These are phyloP conservation scores for Calonectria henricotiae DNA, from an alignment of 2,329 filamentous ascomycete species.

Conservation along the genomic window DNA sequence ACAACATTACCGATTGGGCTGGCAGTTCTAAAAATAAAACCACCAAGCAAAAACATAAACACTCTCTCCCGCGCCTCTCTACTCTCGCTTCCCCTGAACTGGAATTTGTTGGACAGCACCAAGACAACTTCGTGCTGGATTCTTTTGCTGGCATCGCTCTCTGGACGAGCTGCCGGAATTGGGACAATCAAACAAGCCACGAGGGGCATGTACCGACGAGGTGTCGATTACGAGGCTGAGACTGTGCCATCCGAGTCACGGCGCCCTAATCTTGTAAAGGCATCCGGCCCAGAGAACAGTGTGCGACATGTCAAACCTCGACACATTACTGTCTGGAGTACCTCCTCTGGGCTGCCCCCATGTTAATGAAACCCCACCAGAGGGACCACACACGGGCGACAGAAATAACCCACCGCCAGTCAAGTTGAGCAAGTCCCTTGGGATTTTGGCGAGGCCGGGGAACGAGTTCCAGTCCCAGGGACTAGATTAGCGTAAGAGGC, in stretches of 20 bases:
- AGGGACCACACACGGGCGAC: conserved; percentile 27
- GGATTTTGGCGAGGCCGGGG: conserved; percentile 22
- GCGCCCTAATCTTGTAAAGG: background rate
- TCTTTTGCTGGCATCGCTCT: conserved; percentile 39
- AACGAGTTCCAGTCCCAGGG: conserved; percentile 33
- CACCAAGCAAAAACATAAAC: background rate
- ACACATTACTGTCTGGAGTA: conserved; percentile 3
- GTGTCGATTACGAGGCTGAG: conserved; percentile 35
- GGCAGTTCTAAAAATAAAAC: conserved; percentile 15
- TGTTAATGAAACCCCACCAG: conserved; percentile 31
- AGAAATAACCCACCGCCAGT: conserved; percentile 36
- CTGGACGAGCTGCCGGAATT: conserved; percentile 35
- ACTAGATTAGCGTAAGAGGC: conserved; percentile 36
- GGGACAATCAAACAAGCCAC: conserved; percentile 40
- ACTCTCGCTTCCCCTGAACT: conserved; percentile 36
- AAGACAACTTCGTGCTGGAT: conserved; percentile 38
- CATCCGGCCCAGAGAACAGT: background rate
- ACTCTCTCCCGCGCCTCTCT: background rate
- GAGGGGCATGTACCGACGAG: conserved; percentile 27
- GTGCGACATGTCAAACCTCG: background rate
- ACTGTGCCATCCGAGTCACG: conserved; percentile 49
- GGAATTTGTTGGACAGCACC: conserved; percentile 43
- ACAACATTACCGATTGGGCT: background rate
- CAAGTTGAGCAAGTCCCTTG: background rate
- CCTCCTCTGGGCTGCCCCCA: conserved; percentile 25